A percentile compares a stretch with the other conserved stretches of the same genome.
These are phyloP conservation scores for Dactylellina haptotyla DNA, from an alignment of 2,329 filamentous ascomycete species.

Conservation along the genomic window DNA sequence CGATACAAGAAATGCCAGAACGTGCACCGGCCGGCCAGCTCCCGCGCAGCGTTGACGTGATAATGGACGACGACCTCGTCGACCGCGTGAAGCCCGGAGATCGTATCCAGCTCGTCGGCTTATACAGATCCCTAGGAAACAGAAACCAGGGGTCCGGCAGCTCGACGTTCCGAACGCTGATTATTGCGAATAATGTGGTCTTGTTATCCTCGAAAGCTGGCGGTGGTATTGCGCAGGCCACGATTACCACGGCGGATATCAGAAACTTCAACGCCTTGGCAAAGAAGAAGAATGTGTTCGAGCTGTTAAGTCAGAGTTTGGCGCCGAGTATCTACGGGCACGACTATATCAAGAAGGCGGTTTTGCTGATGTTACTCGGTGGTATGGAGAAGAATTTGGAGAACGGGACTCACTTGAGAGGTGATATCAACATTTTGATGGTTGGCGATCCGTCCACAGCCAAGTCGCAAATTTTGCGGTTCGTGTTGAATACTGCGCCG, in stretches of 20 bases:
- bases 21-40: conserved; percentile 93
- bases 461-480: conserved; percentile 96
- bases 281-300: conserved; percentile 93
- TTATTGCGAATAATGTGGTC: conserved; percentile 94
- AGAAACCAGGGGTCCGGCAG: conserved; percentile 90
- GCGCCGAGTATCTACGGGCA: conserved; percentile 97
- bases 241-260: conserved; percentile 95
- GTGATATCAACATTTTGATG: conserved; percentile 98
- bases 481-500: conserved; percentile 95
- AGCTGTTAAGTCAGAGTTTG: conserved; percentile 89
- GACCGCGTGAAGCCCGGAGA: conserved; percentile 95
- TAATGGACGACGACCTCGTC: conserved; percentile 94
- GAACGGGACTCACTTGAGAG: conserved; percentile 95
- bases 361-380: conserved; percentile 91
- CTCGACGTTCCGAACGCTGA: conserved; percentile 91
- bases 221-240: conserved; percentile 88
- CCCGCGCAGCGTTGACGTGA: conserved; percentile 92
- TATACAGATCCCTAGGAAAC: conserved; percentile 93
- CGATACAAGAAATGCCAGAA: conserved; percentile 99
- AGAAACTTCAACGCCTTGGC: conserved; percentile 98
- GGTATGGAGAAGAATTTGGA: conserved; percentile 99
- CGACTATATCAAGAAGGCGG: conserved; percentile 97
- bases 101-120: conserved; percentile 94
- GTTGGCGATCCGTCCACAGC: conserved; percentile 98
- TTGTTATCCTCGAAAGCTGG: conserved; percentile 95